Evolutionary conservation across 2,329 filamentous ascomycete species (phyloP).

Genomic region (Ophiostoma ips): DNA sequence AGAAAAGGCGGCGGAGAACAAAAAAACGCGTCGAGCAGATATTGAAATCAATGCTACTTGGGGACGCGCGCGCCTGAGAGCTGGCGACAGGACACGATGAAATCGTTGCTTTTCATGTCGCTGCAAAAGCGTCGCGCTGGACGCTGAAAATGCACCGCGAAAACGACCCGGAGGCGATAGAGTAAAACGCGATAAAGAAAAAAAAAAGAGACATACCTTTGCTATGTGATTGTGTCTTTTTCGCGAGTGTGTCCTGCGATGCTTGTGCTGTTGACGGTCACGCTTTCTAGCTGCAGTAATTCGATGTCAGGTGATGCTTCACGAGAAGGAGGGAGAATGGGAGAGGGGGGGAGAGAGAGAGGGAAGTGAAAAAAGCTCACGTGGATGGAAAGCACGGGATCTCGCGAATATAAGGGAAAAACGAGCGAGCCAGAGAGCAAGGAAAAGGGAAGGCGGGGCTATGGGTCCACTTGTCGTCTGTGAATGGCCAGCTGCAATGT

Average conservation of each 20-base stretch:
- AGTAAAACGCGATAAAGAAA: neutral
- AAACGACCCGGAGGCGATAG: neutral
- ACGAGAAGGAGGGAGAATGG: constrained; percentile 10
- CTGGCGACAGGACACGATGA: neutral
- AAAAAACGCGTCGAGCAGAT: too few species aligned
- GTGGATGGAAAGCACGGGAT: constrained; percentile 16
- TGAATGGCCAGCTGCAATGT: neutral
- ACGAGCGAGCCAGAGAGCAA: neutral
- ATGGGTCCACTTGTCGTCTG: neutral
- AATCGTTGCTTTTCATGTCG: neutral
- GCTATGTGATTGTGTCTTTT: neutral
- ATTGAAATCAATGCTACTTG: too few species aligned
- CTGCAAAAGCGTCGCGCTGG: neutral
- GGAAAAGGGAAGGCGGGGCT: constrained; percentile 6
- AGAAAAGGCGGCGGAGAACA: too few species aligned
- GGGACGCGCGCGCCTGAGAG: neutral
- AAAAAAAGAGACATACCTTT: constrained; percentile 15
- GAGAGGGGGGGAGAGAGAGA: neutral
- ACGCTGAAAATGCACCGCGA: neutral
- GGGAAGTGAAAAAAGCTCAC: constrained; percentile 8
- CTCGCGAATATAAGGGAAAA: constrained; percentile 13
- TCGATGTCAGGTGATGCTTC: constrained; percentile 17
- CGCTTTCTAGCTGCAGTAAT: constrained; percentile 14
- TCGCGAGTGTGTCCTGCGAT: neutral
- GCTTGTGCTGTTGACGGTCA: constrained; percentile 6